Evolutionary conservation across 1,139 yeast genomes (phyloP), one percentile per base, ranked within the genome.

Genomic region (Sugiyamaella neomexicana): DNA sequence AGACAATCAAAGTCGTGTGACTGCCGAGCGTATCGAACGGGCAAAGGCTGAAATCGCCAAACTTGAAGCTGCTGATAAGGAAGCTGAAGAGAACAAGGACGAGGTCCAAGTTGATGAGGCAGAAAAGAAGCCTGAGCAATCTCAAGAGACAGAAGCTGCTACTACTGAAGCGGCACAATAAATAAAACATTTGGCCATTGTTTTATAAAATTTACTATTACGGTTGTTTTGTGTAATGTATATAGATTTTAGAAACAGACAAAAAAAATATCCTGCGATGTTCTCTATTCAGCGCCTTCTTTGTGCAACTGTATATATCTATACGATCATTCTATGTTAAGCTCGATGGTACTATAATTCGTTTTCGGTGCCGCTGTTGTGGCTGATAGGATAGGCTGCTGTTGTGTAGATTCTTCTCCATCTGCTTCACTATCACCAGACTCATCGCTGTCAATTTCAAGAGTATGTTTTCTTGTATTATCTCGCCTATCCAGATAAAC

Each of bases 1-100:
- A 72, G 80, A 80, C 52, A 84, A 85, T 73, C 96, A 90, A 76
- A 91, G 84, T 58, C 88, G 83, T 59, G 90, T 85, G 68, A 89
- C 97, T 58, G 80, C 83, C 71, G 81, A 80, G 70, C 86, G 87
- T 71, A 77, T 86, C 62, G 88, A 80, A 57, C 80, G 79, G 62
- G 96, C 93, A 57, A 82, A 88, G 75, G 86, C 85, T 56, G 83
- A 83, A 71, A 80, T 88, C 63, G 86, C 86, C 62, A 79, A 84
- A 68, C 75, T 88, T 46, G 66, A 65, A 54, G 62, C 59, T 34
- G 62, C 58, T 38, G 56, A 52, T 17, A 47, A 55, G 41, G 57
- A 48, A 16, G 55, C 52, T 10, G 59, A 56, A 42, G 46, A 50
- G 15, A 58, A 48, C 2, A 58, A 46, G 3, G 52, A 46, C 5